These are phyloP conservation scores for Roridomyces roridus DNA, from an alignment of 768 basidiomycete genomes.

Conservation along the genomic window DNA sequence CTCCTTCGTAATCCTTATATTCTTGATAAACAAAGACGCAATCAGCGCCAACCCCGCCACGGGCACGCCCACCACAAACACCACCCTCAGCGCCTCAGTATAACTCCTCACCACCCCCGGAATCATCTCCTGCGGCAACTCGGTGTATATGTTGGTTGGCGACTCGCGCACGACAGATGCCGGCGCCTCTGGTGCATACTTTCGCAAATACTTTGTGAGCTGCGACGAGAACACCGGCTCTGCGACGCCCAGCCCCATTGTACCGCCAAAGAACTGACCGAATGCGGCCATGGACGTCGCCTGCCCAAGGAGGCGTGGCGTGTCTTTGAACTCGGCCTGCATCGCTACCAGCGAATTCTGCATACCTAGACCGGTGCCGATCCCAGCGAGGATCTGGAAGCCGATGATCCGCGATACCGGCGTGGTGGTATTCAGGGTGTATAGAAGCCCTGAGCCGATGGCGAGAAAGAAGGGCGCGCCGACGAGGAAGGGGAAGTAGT, in stretches of 20 bases:
- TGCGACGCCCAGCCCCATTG: conserved; percentile 11
- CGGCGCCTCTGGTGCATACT: conserved; percentile 23
- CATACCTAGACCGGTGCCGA: conserved; percentile 26
- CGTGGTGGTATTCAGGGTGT: conserved; percentile 5
- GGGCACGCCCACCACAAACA: not conserved
- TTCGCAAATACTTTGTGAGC: conserved; percentile 8
- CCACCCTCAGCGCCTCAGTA: not conserved
- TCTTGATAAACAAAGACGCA: not conserved
- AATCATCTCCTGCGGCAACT: not conserved
- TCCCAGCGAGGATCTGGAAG: conserved; percentile 25
- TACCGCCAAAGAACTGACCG: conserved; percentile 24
- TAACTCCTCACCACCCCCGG: not conserved
- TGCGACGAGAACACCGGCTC: conserved; percentile 19
- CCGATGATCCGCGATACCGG: conserved; percentile 7
- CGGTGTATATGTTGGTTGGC: conserved; percentile 21
- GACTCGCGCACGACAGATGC: conserved; percentile 7
- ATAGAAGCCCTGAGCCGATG: conserved; percentile 19
- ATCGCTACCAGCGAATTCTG: conserved; percentile 27
- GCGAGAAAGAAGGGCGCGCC: conserved; percentile 17
- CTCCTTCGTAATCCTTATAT: not conserved
- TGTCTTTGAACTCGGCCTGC: conserved; percentile 20
- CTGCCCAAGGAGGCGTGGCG: conserved; percentile 16
- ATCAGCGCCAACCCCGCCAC: not conserved
- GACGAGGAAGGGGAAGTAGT: not conserved
- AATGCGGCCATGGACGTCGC: conserved; percentile 24